These are phyloP conservation scores for Mycena capillaripes DNA, from an alignment of 768 basidiomycete species.

Conservation along the genomic window DNA sequence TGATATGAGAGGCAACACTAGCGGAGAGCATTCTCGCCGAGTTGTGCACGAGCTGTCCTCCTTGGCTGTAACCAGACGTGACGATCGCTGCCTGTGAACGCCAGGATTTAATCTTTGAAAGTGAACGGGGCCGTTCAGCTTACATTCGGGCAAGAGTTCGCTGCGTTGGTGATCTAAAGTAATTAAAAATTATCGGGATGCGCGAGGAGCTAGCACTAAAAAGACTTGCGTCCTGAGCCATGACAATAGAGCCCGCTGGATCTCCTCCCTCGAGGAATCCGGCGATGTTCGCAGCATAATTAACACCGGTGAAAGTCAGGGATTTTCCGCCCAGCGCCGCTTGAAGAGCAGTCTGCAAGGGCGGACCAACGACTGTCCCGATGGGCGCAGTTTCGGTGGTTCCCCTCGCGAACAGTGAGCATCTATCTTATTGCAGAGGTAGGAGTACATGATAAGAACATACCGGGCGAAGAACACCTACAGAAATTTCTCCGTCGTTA, in stretches of 20 bases:
- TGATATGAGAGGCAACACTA: slow-evolving; percentile 42
- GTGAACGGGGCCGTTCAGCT: background rate
- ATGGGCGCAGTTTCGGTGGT: too few relatives aligned
- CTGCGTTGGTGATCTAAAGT: slow-evolving; percentile 6
- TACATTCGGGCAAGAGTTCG: slow-evolving; percentile 34
- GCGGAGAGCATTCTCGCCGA: slow-evolving; percentile 51
- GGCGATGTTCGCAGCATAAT: slow-evolving; percentile 51
- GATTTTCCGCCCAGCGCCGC: slow-evolving; percentile 44
- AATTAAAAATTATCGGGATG: background rate
- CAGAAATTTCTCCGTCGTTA: background rate
- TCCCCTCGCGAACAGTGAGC: too few relatives aligned
- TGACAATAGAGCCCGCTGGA: slow-evolving; percentile 48
- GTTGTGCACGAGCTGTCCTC: slow-evolving; percentile 53
- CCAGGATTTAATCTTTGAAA: background rate
- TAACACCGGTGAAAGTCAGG: slow-evolving; percentile 52
- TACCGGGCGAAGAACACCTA: slow-evolving; percentile 55
- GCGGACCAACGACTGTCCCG: slow-evolving; percentile 52
- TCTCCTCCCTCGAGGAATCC: slow-evolving; percentile 56
- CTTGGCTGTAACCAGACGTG: slow-evolving; percentile 43
- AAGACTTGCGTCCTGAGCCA: slow-evolving; percentile 49
- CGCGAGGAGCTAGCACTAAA: background rate
- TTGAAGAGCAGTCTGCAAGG: slow-evolving; percentile 48
- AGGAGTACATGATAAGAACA: too few relatives aligned
- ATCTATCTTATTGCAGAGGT: too few relatives aligned
- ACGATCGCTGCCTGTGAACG: slow-evolving; percentile 38